These are phyloP conservation scores for Coleophoma crateriformis DNA, from an alignment of 2,329 filamentous ascomycete genomes.

Conservation along the genomic window DNA sequence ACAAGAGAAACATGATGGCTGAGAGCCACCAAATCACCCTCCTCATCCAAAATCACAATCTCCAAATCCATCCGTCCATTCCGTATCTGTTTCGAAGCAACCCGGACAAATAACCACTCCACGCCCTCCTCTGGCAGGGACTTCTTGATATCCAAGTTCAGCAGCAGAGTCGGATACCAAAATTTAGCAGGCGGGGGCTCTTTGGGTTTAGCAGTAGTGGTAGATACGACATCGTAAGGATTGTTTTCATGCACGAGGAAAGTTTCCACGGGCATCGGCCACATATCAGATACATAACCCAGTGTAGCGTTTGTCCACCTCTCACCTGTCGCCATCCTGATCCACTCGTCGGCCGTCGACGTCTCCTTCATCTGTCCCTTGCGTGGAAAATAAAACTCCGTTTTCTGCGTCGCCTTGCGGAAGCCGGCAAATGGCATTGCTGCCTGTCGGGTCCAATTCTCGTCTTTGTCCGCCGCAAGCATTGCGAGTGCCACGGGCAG, in stretches of 20 bases:
- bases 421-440: conserved; percentile 23
- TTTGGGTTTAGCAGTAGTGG: conserved; percentile 12
- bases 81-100: conserved; percentile 59
- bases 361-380: conserved; percentile 30
- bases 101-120: conserved; percentile 66
- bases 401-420: conserved; percentile 33
- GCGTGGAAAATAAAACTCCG: conserved; percentile 47
- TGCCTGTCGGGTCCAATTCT: conserved; percentile 32
- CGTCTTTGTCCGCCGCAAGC: conserved; percentile 36
- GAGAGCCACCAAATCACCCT: conserved; percentile 60
- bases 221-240: conserved; percentile 9
- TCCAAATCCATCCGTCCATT: conserved; percentile 74
- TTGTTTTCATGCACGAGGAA: conserved; percentile 27
- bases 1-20: conserved; percentile 64
- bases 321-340: conserved; percentile 52
- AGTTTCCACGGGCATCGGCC: conserved; percentile 58
- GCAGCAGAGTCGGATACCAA: conserved; percentile 50
- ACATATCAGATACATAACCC: conserved; percentile 63
- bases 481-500: conserved; percentile 33
- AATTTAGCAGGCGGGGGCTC: conserved; percentile 25
- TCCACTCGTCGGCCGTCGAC: conserved; percentile 58
- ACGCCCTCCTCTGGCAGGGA: conserved; percentile 59
- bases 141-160: conserved; percentile 77
- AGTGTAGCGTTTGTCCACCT: conserved; percentile 60
- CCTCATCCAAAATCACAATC: conserved; percentile 58